Percentiles rank a stretch among this genome's conserved stretches.
phyloP scores from a whole-genome alignment of 2,329 filamentous ascomycete species.

The Alternaria arbusti region DNA sequence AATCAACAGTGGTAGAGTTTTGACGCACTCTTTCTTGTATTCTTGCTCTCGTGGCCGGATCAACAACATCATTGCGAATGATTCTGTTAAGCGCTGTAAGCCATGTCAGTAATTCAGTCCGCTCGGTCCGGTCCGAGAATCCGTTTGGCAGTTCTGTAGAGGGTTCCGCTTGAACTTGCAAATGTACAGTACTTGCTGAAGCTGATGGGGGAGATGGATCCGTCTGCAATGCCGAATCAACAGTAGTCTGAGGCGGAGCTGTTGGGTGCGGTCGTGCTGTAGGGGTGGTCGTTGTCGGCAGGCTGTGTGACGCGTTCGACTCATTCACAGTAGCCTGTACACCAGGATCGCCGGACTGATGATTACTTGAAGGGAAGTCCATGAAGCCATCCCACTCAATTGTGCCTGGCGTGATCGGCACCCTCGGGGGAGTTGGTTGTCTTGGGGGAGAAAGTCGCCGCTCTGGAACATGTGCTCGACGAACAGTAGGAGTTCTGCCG shows the following conservation, averaged over 20 bases:
- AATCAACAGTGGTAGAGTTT: background rate
- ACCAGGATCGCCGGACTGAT: background rate
- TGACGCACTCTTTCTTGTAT: constrained; percentile 6
- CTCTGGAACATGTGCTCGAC: background rate
- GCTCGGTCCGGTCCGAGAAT: background rate
- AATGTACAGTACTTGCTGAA: background rate
- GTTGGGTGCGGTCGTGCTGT: background rate
- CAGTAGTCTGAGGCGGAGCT: background rate
- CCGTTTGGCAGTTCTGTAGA: background rate
- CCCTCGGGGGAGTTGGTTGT: background rate
- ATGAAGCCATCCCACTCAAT: constrained; percentile 10
- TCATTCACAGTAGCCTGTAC: background rate
- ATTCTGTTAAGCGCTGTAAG: constrained; percentile 13
- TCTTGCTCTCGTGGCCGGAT: constrained; percentile 3
- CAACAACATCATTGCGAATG: constrained; percentile 4
- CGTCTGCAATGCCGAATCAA: background rate
- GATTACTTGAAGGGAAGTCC: constrained; percentile 6
- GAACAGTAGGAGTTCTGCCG: background rate
- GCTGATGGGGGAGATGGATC: background rate
- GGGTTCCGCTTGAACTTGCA: background rate
- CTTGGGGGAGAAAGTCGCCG: background rate
- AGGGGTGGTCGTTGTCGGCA: background rate
- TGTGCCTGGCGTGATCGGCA: constrained; percentile 6
- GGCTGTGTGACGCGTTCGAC: background rate
- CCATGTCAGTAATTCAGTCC: constrained; percentile 14